Evolutionary conservation across 2,329 filamentous ascomycete genomes (phyloP).

Genomic region (Aspergillus felis): DNA sequence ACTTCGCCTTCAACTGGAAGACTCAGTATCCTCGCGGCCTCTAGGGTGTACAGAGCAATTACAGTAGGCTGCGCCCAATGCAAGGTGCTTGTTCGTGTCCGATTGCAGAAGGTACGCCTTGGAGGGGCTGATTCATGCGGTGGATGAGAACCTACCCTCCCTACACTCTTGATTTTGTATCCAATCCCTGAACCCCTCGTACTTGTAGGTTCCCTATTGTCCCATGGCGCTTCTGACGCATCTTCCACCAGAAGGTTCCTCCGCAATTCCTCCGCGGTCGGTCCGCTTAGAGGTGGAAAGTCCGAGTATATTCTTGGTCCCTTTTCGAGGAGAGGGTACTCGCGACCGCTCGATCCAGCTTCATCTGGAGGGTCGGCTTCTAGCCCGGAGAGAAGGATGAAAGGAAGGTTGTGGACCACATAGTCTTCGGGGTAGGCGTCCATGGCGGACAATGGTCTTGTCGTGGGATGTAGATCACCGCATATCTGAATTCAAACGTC

Average conservation of each 20-base stretch:
- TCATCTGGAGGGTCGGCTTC: slow-evolving; percentile 38
- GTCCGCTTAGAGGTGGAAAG: slow-evolving; percentile 61
- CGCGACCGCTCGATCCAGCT: slow-evolving; percentile 29
- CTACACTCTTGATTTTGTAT: slow-evolving; percentile 69
- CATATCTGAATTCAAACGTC: slow-evolving; percentile 25
- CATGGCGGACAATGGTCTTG: slow-evolving; percentile 37
- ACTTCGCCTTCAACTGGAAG: background rate
- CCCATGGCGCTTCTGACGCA: slow-evolving; percentile 64
- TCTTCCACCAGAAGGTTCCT: slow-evolving; percentile 64
- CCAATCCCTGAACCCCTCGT: slow-evolving; percentile 49
- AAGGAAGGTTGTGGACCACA: slow-evolving; percentile 79
- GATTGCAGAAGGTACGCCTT: background rate
- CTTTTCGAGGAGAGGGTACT: slow-evolving; percentile 50
- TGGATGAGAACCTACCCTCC: slow-evolving; percentile 64
- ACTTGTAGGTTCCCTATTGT: slow-evolving; percentile 47
- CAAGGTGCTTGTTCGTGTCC: background rate
- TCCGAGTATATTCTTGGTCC: slow-evolving; percentile 66
- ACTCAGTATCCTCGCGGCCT: background rate
- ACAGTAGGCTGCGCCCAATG: background rate
- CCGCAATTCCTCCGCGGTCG: slow-evolving; percentile 62
- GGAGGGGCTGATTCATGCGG: background rate
- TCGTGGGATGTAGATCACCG: slow-evolving; percentile 25
- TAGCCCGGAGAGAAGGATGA: slow-evolving; percentile 78
- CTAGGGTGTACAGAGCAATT: background rate
- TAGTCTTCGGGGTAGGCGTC: slow-evolving; percentile 58